Evolutionary conservation across 257 asterid genomes (phyloP).

Genomic region (Nicotiana paniculata): DNA sequence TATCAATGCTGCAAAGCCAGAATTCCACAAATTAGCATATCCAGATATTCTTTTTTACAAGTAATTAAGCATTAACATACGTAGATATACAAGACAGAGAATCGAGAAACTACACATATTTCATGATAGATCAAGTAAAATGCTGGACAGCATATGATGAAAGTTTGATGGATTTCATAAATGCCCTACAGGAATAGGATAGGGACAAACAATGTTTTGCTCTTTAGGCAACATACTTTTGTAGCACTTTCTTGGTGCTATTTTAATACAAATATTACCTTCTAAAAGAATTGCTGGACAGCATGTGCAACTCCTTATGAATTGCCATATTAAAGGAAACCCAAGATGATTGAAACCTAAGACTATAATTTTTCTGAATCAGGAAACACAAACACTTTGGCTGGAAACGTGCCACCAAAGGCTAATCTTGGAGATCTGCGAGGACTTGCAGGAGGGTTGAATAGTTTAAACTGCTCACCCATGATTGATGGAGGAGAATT

Average conservation of each 20-base stretch:
- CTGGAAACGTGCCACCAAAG: slow-evolving; percentile 97
- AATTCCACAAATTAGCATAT: neutral
- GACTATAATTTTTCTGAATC: slow-evolving; percentile 4
- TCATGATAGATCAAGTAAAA: neutral
- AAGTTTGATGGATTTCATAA: neutral
- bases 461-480: slow-evolving; percentile 51
- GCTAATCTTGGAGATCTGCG: slow-evolving; percentile 89
- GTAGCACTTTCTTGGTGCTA: neutral
- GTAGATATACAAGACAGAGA: neutral
- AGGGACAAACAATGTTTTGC: neutral
- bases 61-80: neutral
- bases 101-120: neutral
- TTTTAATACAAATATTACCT: neutral
- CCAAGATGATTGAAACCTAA: neutral
- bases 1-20: neutral
- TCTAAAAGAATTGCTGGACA: neutral
- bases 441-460: slow-evolving; percentile 79
- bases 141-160: neutral
- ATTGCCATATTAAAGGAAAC: neutral
- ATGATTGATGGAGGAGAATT: slow-evolving; percentile 92
- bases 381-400: slow-evolving; percentile 95
- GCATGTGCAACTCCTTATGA: neutral
- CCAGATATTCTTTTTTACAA: neutral
- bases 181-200: neutral
- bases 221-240: neutral